These are phyloP conservation scores for Colletotrichum costaricense DNA, from an alignment of 2,329 filamentous ascomycete species.

Conservation along the genomic window DNA sequence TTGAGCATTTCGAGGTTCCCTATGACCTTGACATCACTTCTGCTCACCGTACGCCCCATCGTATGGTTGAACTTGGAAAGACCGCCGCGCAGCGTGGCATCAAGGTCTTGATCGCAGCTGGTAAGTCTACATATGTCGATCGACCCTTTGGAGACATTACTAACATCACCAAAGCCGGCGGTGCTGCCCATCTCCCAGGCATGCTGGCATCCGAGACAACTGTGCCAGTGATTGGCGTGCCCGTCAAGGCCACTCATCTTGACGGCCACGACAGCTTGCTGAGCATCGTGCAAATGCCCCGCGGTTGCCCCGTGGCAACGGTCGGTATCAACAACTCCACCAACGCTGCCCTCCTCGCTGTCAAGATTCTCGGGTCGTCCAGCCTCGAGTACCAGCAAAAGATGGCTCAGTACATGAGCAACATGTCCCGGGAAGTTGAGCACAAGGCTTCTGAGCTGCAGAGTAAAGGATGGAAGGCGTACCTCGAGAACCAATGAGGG, in stretches of 20 bases:
- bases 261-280: constrained; percentile 79
- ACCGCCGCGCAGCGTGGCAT: constrained; percentile 73
- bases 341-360: constrained; percentile 79
- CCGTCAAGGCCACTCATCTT: constrained; percentile 78
- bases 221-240: constrained; percentile 81
- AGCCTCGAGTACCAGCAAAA: constrained; percentile 66
- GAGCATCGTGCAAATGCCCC: constrained; percentile 83
- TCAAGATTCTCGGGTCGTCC: constrained; percentile 72
- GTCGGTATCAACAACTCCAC: constrained; percentile 85
- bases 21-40: constrained; percentile 82
- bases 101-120: constrained; percentile 78
- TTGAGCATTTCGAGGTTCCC: constrained; percentile 77
- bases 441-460: constrained; percentile 69
- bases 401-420: constrained; percentile 70
- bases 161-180: constrained; percentile 64
- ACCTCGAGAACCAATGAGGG: constrained; percentile 53
- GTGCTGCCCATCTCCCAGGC: constrained; percentile 79
- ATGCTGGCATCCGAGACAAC: constrained; percentile 79
- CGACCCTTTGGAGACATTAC: background rate
- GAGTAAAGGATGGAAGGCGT: constrained; percentile 66
- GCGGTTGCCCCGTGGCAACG: constrained; percentile 78
- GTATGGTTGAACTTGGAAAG: constrained; percentile 76
- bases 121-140: background rate
- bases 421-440: constrained; percentile 72
- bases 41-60: constrained; percentile 78